Evolutionary conservation across 1,139 yeast species (phyloP).

Genomic region (Pneumocystis carinii): DNA sequence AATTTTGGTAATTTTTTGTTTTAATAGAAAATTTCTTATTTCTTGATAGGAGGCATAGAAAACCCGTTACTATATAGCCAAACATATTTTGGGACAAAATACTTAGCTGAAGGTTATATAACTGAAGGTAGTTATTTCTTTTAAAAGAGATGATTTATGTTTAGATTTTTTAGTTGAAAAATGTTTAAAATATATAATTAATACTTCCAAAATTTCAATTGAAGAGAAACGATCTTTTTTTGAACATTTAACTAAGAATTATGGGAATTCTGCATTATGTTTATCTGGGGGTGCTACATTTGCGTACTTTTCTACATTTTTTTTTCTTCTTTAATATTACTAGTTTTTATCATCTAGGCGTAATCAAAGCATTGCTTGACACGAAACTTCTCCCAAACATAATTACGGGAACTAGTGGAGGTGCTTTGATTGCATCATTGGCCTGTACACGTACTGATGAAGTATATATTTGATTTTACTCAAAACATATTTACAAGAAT

Average conservation of each 20-base stretch:
- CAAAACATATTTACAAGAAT: not conserved
- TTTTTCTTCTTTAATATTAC: not conserved
- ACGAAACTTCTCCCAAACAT: conserved; percentile 52
- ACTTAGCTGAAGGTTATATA: conserved; percentile 42
- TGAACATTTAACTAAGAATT: conserved; percentile 44
- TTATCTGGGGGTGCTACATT: conserved; percentile 72
- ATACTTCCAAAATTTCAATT: conserved; percentile 27
- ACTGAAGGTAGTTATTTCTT: conserved; percentile 31
- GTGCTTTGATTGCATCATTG: conserved; percentile 65
- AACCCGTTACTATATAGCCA: conserved; percentile 59
- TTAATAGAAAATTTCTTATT: not conserved
- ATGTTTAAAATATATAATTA: conserved; percentile 23
- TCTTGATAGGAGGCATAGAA: conserved; percentile 34
- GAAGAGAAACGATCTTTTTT: conserved; percentile 41
- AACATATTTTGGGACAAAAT: conserved; percentile 60
- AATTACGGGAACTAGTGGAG: conserved; percentile 69
- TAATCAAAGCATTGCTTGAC: conserved; percentile 55
- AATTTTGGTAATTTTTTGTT: conserved; percentile 43
- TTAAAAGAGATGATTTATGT: conserved; percentile 24
- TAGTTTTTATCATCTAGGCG: conserved; percentile 65
- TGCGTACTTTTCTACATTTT: conserved; percentile 1
- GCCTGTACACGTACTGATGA: conserved; percentile 57
- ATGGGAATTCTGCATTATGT: conserved; percentile 59
- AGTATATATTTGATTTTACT: not conserved
- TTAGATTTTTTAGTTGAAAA: conserved; percentile 17